Conservation (phyloP, 192 early-diverging fungal species). For the Dimargaris verticillata region DNA sequence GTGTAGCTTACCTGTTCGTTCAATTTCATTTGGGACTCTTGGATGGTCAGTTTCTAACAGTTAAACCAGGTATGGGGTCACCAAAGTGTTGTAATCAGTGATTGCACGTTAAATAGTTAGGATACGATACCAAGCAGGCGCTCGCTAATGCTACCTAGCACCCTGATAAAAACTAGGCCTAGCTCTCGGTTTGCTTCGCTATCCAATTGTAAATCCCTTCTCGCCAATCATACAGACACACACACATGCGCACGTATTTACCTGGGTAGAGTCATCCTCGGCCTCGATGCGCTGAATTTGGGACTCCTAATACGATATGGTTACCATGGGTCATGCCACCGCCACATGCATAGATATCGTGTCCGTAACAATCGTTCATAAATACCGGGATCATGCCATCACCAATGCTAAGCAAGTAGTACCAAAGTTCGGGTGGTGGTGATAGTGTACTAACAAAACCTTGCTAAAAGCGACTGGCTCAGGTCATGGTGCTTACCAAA, state of each 20-base stretch:
- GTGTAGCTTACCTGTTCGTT: neutral
- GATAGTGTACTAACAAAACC: neutral
- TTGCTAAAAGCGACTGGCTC: no score
- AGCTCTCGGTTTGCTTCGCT: neutral
- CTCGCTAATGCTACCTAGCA: neutral
- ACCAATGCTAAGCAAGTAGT: neutral
- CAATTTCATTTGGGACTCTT: neutral
- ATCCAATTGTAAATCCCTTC: neutral
- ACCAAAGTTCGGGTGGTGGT: neutral
- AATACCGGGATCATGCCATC: neutral
- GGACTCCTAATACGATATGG: neutral
- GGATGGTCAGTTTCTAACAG: constrained; percentile 11
- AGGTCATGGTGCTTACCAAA: no score
- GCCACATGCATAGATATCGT: neutral
- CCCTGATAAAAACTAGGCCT: neutral
- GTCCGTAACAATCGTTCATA: neutral
- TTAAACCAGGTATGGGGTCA: no score
- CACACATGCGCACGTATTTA: neutral
- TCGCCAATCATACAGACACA: neutral
- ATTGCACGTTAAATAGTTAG: neutral
- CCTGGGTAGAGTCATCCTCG: neutral
- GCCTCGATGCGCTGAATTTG: neutral
- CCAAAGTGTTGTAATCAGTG: neutral
- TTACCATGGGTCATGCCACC: neutral
- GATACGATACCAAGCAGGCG: no score